These are phyloP conservation scores for Bassia scoparia DNA, from an alignment of 148 eudicot species.

Conservation along the genomic window DNA sequence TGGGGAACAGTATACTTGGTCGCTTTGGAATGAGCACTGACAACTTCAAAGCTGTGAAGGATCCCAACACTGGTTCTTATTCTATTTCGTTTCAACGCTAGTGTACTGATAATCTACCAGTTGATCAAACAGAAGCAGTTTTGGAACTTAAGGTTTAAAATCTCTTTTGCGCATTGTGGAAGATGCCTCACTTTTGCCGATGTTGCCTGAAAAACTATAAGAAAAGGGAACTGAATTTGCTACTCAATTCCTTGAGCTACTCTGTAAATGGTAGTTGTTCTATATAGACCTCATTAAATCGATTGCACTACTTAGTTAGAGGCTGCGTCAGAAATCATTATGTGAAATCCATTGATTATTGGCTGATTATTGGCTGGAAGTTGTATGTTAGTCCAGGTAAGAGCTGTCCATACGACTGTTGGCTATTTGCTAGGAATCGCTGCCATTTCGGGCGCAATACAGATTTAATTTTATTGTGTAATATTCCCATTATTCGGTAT, in stretches of 20 bases:
- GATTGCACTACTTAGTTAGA: too few relatives aligned
- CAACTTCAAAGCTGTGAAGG: slow-evolving; percentile 90
- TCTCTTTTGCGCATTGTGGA: slow-evolving; percentile 17
- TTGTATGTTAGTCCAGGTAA: too few relatives aligned
- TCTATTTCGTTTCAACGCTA: slow-evolving; percentile 70
- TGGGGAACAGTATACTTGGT: slow-evolving; percentile 85
- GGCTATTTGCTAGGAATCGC: too few relatives aligned
- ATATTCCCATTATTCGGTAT: too few relatives aligned
- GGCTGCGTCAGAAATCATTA: too few relatives aligned
- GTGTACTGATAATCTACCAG: background rate
- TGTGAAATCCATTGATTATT: too few relatives aligned
- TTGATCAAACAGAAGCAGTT: background rate
- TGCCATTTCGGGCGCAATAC: too few relatives aligned
- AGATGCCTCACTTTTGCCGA: background rate
- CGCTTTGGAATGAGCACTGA: slow-evolving; percentile 94
- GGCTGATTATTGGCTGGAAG: too few relatives aligned
- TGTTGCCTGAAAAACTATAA: background rate
- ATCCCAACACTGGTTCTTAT: slow-evolving; percentile 93
- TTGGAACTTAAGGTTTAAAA: background rate
- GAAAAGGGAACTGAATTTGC: slow-evolving; percentile 1
- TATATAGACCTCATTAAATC: too few relatives aligned
- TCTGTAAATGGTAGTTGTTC: slow-evolving; percentile 1
- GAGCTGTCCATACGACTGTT: too few relatives aligned
- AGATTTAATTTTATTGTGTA: too few relatives aligned
- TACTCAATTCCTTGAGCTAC: background rate